Percentiles rank a stretch among this genome's conserved stretches.
Evolutionary conservation across 2,329 filamentous ascomycete species (phyloP).

Genomic region (Calonectria fujianensis): DNA sequence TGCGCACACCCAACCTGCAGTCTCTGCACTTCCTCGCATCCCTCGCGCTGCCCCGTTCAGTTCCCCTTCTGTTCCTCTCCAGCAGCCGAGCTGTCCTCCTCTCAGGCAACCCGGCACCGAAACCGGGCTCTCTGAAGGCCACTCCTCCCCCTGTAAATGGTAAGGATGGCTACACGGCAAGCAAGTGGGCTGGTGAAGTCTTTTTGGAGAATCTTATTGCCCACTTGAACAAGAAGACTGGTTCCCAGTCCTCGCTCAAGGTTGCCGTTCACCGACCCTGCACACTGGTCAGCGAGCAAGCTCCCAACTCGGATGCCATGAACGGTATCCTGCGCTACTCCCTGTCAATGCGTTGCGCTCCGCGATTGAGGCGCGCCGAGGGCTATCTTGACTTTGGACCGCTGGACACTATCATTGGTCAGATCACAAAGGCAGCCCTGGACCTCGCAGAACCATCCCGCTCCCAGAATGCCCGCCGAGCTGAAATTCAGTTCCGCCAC

Average conservation of each 20-base stretch:
- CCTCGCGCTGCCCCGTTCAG: background rate
- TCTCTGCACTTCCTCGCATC: background rate
- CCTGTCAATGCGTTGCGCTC: background rate
- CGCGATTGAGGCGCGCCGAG: background rate
- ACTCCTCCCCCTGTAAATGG: background rate
- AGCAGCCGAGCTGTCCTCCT: background rate
- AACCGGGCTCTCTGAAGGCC: background rate
- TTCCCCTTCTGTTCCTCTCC: background rate
- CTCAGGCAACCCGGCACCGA: background rate
- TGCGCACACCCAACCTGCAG: background rate
- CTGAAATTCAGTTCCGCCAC: background rate
- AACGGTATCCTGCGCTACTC: background rate
- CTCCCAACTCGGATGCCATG: slow-evolving; percentile 1
- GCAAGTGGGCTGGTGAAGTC: background rate
- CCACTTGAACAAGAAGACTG: background rate
- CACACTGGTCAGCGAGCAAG: background rate
- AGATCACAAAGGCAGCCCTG: background rate
- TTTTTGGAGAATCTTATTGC: background rate
- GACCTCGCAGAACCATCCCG: background rate
- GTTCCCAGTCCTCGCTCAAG: background rate
- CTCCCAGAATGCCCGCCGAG: background rate
- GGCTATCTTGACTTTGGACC: background rate
- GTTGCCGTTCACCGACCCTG: background rate
- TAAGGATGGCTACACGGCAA: background rate
- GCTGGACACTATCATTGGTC: background rate